phyloP scores from a whole-genome alignment of 345 rosid genomes.

The Aquilaria yunnanensis region DNA sequence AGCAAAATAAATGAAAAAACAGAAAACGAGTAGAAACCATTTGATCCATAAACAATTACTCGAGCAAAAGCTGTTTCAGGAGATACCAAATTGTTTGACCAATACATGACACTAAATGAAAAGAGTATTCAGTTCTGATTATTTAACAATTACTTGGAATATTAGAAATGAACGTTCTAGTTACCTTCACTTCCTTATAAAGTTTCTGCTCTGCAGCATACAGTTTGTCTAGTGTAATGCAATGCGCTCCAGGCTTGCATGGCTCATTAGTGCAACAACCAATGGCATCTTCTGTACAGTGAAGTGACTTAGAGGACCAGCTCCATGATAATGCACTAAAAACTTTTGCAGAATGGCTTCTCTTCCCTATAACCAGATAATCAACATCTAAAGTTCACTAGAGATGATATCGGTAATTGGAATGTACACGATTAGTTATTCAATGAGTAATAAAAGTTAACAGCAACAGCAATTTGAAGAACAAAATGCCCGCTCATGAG shows the following conservation, averaged over 20 bases:
- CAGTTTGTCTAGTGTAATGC: slow-evolving; percentile 64
- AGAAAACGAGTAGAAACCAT: no score
- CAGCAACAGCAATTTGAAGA: not conserved
- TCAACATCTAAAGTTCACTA: slow-evolving; percentile 3
- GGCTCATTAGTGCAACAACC: slow-evolving; percentile 45
- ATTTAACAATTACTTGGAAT: slow-evolving; percentile 2
- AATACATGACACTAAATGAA: no score
- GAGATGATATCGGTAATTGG: no score
- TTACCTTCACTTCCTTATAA: slow-evolving; percentile 74
- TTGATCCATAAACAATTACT: no score
- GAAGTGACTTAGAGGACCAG: slow-evolving; percentile 85
- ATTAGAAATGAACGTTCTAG: slow-evolving; percentile 6
- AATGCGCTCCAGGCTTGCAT: slow-evolving; percentile 86
- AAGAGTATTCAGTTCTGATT: not conserved
- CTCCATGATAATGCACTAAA: slow-evolving; percentile 88
- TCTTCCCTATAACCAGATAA: slow-evolving; percentile 47
- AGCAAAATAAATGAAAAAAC: no score
- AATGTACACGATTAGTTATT: not conserved
- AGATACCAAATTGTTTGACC: no score
- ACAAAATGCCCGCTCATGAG: not conserved
- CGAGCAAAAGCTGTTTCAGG: no score
- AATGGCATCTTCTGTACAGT: slow-evolving; percentile 34
- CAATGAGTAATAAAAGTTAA: no score
- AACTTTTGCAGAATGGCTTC: slow-evolving; percentile 79
- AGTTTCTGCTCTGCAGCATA: slow-evolving; percentile 75